phyloP scores from a whole-genome alignment of 768 basidiomycete species.

The Clitopilus hobsonii region DNA sequence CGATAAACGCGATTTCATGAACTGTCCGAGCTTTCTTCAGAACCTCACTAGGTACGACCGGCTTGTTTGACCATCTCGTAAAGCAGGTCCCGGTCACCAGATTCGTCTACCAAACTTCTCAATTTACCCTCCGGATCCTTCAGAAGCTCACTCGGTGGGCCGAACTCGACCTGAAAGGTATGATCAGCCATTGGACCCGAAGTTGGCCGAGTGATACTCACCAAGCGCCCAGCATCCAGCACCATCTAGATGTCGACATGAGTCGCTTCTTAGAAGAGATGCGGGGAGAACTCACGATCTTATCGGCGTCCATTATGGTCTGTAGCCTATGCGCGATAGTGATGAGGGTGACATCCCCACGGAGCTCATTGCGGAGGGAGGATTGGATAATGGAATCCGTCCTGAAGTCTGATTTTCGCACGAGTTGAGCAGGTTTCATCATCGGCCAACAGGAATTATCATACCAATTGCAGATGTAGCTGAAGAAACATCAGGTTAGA shows the following conservation, averaged over 20 bases:
- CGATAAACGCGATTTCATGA: no score
- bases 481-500: background rate
- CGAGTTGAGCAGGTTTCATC: background rate
- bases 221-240: conserved; percentile 50
- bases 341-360: conserved; percentile 53
- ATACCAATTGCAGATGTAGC: conserved; percentile 47
- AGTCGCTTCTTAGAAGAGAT: background rate
- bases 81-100: conserved; percentile 45
- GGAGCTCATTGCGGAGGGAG: conserved; percentile 62
- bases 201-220: conserved; percentile 20
- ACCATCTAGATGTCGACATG: conserved; percentile 31
- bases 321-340: conserved; percentile 69
- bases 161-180: conserved; percentile 41
- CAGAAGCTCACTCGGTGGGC: conserved; percentile 48
- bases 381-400: conserved; percentile 70
- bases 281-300: conserved; percentile 30
- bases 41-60: no score
- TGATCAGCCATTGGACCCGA: background rate
- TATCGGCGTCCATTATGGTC: conserved; percentile 67
- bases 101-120: conserved; percentile 55
- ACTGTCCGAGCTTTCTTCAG: no score
- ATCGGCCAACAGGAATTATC: background rate
- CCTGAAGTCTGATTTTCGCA: conserved; percentile 39
- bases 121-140: conserved; percentile 46
- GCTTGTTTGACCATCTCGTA: conserved; percentile 36